A percentile compares a stretch with the other conserved stretches of the same genome.
Evolutionary conservation across 2,329 filamentous ascomycete species (phyloP).

Genomic region (Aspergillus sp.): DNA sequence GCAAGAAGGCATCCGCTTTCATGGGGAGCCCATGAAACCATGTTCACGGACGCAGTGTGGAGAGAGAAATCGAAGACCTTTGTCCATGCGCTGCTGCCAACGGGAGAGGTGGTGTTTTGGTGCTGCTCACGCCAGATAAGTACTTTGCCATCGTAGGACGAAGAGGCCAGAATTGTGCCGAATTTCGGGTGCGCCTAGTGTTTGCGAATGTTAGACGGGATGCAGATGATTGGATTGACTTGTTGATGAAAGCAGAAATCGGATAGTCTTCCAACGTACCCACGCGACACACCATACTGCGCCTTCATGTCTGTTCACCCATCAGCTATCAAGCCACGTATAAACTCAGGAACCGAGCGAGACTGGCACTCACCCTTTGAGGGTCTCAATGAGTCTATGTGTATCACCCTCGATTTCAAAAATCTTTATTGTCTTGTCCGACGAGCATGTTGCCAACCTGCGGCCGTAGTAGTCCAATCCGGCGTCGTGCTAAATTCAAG

Average conservation of each 20-base stretch:
- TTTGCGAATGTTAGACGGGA: neutral
- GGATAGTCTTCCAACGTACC: conserved; percentile 41
- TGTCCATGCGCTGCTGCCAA: conserved; percentile 59
- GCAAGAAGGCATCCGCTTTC: conserved; percentile 92
- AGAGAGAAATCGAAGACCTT: conserved; percentile 87
- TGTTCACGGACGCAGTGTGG: conserved; percentile 94
- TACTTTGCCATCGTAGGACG: conserved; percentile 95
- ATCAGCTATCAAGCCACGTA: conserved; percentile 6
- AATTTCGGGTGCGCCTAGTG: conserved; percentile 83
- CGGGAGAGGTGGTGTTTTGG: conserved; percentile 30
- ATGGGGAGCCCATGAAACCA: conserved; percentile 95
- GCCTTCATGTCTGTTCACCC: conserved; percentile 69
- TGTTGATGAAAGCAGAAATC: neutral
- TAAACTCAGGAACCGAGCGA: neutral
- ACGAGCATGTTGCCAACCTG: conserved; percentile 92
- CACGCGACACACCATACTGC: conserved; percentile 97
- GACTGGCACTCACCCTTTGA: conserved; percentile 66
- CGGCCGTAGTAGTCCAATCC: conserved; percentile 98
- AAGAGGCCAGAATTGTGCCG: conserved; percentile 92
- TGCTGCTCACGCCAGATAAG: conserved; percentile 93
- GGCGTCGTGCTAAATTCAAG: conserved; percentile 69
- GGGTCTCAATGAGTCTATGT: conserved; percentile 81
- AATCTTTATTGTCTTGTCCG: conserved; percentile 98
- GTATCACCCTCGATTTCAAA: conserved; percentile 94
- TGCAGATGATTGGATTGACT: neutral